These are phyloP conservation scores for Mycena pura DNA, from an alignment of 768 basidiomycete genomes.

Conservation along the genomic window DNA sequence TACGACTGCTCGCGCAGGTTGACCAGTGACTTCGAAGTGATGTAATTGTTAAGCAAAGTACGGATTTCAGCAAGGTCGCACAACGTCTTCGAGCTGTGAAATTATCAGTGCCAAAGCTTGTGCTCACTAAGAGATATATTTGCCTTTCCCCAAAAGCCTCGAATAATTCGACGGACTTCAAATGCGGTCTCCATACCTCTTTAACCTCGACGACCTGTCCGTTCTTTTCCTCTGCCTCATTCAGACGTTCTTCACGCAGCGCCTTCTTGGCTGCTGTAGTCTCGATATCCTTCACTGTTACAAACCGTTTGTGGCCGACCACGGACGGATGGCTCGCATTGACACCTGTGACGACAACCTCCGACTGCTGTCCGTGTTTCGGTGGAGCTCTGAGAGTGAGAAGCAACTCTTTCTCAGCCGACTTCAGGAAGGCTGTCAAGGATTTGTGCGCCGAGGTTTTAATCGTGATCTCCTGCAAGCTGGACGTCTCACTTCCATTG, in stretches of 20 bases:
- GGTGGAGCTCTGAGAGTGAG: slow-evolving; percentile 72
- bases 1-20: slow-evolving; percentile 45
- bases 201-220: slow-evolving; percentile 60
- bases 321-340: slow-evolving; percentile 65
- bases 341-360: slow-evolving; percentile 61
- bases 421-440: slow-evolving; percentile 79
- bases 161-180: slow-evolving; percentile 63
- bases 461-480: slow-evolving; percentile 64
- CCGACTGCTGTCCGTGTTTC: slow-evolving; percentile 55
- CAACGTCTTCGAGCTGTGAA: slow-evolving; percentile 53
- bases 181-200: slow-evolving; percentile 82
- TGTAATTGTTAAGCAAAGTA: slow-evolving; percentile 64
- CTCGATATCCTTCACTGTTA: slow-evolving; percentile 73
- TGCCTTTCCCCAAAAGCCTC: slow-evolving; percentile 68
- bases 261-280: slow-evolving; percentile 66
- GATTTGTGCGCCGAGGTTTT: slow-evolving; percentile 85
- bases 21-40: slow-evolving; percentile 63
- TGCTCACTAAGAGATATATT: slow-evolving; percentile 30
- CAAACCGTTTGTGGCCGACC: slow-evolving; percentile 53
- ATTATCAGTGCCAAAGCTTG: background rate
- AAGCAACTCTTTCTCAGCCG: slow-evolving; percentile 74
- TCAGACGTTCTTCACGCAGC: slow-evolving; percentile 57
- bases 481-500: slow-evolving; percentile 33
- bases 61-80: slow-evolving; percentile 67
- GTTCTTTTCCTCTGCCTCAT: slow-evolving; percentile 48